Conservation (phyloP, 139 green algal genomes). For the Chlamydomonas asymmetrica region DNA sequence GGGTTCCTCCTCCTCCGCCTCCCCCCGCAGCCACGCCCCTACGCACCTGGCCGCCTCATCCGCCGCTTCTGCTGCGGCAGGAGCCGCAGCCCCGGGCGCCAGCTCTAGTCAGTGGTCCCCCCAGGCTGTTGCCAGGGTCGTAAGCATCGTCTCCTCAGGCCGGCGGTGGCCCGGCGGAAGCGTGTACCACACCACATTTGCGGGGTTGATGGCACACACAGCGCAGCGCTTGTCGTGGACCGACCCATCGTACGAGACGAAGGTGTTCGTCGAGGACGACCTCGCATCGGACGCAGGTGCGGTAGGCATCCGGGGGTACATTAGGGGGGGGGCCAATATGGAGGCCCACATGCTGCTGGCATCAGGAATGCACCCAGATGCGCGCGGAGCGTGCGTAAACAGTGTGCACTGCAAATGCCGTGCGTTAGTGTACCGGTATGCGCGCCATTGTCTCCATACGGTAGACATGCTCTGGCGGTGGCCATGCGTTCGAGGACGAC, state of each 20-base stretch:
- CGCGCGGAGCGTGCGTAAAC: not conserved
- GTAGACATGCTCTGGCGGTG: not conserved
- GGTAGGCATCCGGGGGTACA: not conserved
- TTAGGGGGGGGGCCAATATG: not conserved
- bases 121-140: no score
- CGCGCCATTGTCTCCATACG: not conserved
- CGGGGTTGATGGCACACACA: constrained; percentile 57
- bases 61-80: no score
- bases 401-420: not conserved
- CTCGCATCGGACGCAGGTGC: constrained; percentile 5
- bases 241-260: constrained; percentile 48
- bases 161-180: no score
- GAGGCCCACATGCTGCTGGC: not conserved
- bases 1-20: no score
- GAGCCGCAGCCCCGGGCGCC: no score
- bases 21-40: no score
- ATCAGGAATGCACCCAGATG: not conserved
- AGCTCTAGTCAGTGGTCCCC: no score
- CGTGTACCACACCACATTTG: constrained; percentile 45
- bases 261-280: constrained; percentile 30
- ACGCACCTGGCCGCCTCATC: no score
- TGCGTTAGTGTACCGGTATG: not conserved
- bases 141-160: no score
- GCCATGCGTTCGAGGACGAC: no score
- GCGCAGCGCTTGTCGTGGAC: constrained; percentile 53